Percentiles rank a stretch among this genome's conserved stretches.
phyloP scores from a whole-genome alignment of 2,329 filamentous ascomycete species.

The Fusarium multiceps region DNA sequence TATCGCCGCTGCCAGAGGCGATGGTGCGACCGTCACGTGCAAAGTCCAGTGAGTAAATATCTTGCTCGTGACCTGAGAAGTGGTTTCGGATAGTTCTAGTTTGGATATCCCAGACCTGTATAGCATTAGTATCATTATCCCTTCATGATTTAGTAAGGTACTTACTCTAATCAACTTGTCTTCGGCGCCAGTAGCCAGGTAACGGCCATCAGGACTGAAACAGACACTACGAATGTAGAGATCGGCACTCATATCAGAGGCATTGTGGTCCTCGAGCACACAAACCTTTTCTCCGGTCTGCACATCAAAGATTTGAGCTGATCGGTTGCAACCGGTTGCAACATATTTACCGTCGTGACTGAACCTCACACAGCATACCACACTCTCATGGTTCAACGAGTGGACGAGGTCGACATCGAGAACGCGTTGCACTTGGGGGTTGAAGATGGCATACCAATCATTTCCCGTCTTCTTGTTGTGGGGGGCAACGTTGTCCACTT shows the following conservation, averaged over 20 bases:
- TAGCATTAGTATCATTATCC: conserved; percentile 21
- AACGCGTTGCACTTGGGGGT: conserved; percentile 87
- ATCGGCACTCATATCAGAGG: conserved; percentile 84
- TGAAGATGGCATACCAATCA: conserved; percentile 98
- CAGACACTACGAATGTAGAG: conserved; percentile 98
- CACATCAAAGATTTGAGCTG: conserved; percentile 99
- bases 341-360: conserved; percentile 95
- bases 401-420: conserved; percentile 95
- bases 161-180: conserved; percentile 95
- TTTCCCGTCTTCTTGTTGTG: conserved; percentile 88
- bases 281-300: conserved; percentile 87
- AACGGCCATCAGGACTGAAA: conserved; percentile 96
- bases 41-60: conserved; percentile 97
- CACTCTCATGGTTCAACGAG: conserved; percentile 91
- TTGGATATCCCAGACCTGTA: conserved; percentile 92
- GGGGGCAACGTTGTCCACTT: conserved; percentile 84
- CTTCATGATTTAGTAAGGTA: conserved; percentile 27
- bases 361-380: conserved; percentile 98
- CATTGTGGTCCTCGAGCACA: conserved; percentile 87
- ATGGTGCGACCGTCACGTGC: conserved; percentile 93
- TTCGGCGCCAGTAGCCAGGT: conserved; percentile 94
- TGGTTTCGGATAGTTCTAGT: conserved; percentile 86
- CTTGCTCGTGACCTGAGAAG: conserved; percentile 97
- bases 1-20: conserved; percentile 92
- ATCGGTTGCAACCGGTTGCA: conserved; percentile 95